phyloP scores from a whole-genome alignment of 192 early-diverging fungal genomes.

The Coemansia pectinata region DNA sequence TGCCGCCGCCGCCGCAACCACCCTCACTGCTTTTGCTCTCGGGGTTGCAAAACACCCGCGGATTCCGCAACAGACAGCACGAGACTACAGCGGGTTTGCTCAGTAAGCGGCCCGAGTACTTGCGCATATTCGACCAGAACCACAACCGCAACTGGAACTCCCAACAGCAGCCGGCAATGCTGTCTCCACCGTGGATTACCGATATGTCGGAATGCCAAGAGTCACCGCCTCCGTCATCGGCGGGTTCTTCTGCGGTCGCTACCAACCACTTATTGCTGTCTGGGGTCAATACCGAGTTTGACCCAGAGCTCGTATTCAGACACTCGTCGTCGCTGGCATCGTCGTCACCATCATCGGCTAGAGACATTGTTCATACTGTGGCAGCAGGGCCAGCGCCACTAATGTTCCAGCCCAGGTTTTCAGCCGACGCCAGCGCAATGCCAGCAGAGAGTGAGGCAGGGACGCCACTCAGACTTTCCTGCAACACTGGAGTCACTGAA shows the following conservation, averaged over 20 bases:
- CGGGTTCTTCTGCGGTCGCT: neutral
- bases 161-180: slow-evolving; percentile 11
- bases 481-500: slow-evolving; percentile 4
- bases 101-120: slow-evolving; percentile 27
- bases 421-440: neutral
- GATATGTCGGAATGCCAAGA: neutral
- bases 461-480: neutral
- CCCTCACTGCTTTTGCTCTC: slow-evolving; percentile 10
- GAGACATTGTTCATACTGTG: neutral
- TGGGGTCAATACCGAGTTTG: slow-evolving; percentile 35
- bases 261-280: slow-evolving; percentile 43
- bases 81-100: neutral
- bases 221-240: slow-evolving; percentile 2
- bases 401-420: neutral
- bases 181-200: neutral
- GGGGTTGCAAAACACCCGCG: neutral
- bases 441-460: neutral
- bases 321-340: slow-evolving; percentile 7
- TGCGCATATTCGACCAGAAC: slow-evolving; percentile 22
- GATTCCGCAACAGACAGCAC: slow-evolving; percentile 1
- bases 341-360: neutral
- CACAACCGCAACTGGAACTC: neutral
- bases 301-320: slow-evolving; percentile 21
- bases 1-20: neutral
- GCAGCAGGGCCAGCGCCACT: neutral